Base-by-base conservation (phyloP, 305 asterid genomes). In the Caryopteris hybrid region DNA sequence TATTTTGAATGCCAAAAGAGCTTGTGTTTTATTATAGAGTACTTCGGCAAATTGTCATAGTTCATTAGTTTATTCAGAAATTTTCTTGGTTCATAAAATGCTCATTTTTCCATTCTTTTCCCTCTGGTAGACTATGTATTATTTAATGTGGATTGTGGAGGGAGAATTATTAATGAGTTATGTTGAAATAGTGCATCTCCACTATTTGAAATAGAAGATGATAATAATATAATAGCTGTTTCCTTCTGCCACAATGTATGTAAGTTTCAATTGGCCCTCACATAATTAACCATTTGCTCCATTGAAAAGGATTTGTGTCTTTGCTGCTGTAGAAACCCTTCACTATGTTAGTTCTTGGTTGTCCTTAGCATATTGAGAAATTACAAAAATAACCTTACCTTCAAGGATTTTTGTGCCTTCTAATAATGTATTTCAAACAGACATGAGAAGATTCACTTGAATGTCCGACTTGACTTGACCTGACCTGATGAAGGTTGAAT, bases 391-490 rank as follows among this genome's bases (percentile, higher is more conserved):
- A 17, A 21, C 36, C 43, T 57, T 31, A 56, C 38, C 34, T 27
- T 8, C 11, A 31, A 58, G 58, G 46, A 10, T 10, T 9, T 59
- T 42, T 50, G 12, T 50, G 51, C 18, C 52, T n/a, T 33, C 39
- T 53, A 52, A 3, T 33, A 0, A 20, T 22, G 9, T 33, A 33
- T 7, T 68, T 61, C 18, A 9, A 41, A 31, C 36, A 36, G 52
- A 54, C 61, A 11, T 6, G 62, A 65, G 43, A 64, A n/a, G 27
- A 18, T 41, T 65, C 25, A 29, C 45, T 48, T 64, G 66, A 64
- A 41, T 57, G 21, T 43, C 65, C 36, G 48, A 41, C 59, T 36
- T 58, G 41, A 70, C 64, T 56, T 48, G 39, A 70, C 59, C 34
- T 48, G 39, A 48, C 64, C 43, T 27, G 3, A 34, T n/a, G 21